Conservation (phyloP, 2,329 filamentous ascomycete species). For the Trichoderma sp. region DNA sequence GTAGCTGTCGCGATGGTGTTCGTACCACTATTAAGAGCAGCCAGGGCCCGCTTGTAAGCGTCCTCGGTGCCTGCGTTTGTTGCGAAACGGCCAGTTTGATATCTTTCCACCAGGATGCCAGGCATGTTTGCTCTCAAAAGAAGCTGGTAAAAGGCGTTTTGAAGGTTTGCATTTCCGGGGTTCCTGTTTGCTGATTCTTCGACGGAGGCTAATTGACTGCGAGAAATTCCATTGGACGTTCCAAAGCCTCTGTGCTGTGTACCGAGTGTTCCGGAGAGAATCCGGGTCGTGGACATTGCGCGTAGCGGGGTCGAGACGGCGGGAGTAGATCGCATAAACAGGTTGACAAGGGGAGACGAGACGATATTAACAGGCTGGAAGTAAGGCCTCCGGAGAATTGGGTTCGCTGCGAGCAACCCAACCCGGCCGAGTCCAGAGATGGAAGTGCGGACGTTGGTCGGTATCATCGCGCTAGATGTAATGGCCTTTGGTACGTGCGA, state of each 20-base stretch:
- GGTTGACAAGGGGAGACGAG: constrained; percentile 28
- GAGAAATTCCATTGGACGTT: constrained; percentile 52
- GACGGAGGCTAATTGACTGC: constrained; percentile 74
- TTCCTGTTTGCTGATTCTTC: constrained; percentile 95
- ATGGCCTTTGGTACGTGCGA: neutral
- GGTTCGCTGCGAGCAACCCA: constrained; percentile 35
- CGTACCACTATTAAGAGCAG: constrained; percentile 35
- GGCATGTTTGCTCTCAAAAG: constrained; percentile 91
- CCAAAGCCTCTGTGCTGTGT: constrained; percentile 39
- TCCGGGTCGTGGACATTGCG: constrained; percentile 26
- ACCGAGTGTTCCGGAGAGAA: neutral
- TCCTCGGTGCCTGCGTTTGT: constrained; percentile 76
- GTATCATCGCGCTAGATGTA: neutral
- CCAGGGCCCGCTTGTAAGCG: constrained; percentile 74
- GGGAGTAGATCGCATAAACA: constrained; percentile 30
- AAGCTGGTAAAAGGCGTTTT: constrained; percentile 92
- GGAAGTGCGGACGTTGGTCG: constrained; percentile 19
- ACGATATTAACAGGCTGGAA: constrained; percentile 27
- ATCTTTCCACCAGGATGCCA: constrained; percentile 86
- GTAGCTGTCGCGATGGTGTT: constrained; percentile 29
- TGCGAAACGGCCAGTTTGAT: constrained; percentile 83
- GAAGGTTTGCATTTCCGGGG: constrained; percentile 79
- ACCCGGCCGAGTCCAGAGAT: constrained; percentile 31
- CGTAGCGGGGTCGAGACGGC: constrained; percentile 27
- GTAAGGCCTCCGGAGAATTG: constrained; percentile 31